Conservation (phyloP, 2,329 filamentous ascomycete species). For the Aspergillus versicolor region DNA sequence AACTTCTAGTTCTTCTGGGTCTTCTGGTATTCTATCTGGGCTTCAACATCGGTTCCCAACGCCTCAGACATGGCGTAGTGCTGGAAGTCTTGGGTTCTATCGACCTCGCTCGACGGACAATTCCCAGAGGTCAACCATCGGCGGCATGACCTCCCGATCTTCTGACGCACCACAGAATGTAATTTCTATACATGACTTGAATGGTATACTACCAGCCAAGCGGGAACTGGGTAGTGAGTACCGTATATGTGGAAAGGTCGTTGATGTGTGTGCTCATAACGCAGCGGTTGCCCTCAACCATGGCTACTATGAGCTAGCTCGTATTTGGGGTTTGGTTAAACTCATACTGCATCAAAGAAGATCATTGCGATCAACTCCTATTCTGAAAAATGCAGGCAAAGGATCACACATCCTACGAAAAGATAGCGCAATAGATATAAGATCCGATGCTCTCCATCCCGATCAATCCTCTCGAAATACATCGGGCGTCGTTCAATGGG, state of each 20-base stretch:
- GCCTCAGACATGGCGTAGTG: conserved; percentile 53
- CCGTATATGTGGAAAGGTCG: conserved; percentile 76
- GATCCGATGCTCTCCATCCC: conserved; percentile 31
- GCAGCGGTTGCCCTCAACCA: conserved; percentile 71
- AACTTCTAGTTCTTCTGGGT: conserved; percentile 54
- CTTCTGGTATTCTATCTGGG: conserved; percentile 44
- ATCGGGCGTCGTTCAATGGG: conserved; percentile 55
- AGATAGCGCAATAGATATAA: conserved; percentile 34
- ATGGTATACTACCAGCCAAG: conserved; percentile 73
- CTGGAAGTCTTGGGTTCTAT: conserved; percentile 55
- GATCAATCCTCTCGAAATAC: conserved; percentile 36
- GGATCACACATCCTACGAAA: conserved; percentile 47
- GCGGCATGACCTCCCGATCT: conserved; percentile 52
- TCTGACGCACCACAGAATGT: conserved; percentile 61
- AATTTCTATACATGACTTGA: conserved; percentile 70
- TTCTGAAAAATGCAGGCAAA: conserved; percentile 65
- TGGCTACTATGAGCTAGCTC: conserved; percentile 69
- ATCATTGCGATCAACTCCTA: conserved; percentile 63
- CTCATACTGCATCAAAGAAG: conserved; percentile 76
- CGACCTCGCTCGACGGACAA: conserved; percentile 49
- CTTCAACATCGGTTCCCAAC: conserved; percentile 50
- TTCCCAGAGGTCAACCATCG: conserved; percentile 55
- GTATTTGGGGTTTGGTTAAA: conserved; percentile 80
- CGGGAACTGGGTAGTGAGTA: conserved; percentile 75
- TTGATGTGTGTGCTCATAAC: conserved; percentile 82